Evolutionary conservation across 257 asterid genomes (phyloP).

Genomic region (Solanum habrochaites): DNA sequence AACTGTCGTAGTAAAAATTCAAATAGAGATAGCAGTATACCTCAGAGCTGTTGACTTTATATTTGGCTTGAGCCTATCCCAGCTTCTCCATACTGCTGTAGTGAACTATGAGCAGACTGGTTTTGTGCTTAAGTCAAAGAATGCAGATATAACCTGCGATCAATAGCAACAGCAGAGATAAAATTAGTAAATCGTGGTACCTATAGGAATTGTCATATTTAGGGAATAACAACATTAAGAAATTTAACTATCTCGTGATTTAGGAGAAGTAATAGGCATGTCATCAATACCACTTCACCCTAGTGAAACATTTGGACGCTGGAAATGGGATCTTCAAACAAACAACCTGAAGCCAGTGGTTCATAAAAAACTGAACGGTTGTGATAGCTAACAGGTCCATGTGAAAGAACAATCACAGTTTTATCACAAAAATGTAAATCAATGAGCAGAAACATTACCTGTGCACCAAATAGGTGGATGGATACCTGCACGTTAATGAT

Average conservation of each 20-base stretch:
- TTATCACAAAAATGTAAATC: neutral
- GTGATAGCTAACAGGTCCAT: neutral
- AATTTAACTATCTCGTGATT: neutral
- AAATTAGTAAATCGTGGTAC: neutral
- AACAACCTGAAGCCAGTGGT: neutral
- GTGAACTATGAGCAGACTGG: neutral
- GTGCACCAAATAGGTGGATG: neutral
- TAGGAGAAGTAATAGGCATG: neutral
- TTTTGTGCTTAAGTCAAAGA: neutral
- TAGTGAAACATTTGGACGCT: neutral
- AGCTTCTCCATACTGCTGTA: neutral
- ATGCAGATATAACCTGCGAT: neutral
- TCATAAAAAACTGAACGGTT: neutral
- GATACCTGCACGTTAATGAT: neutral
- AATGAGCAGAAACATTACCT: neutral
- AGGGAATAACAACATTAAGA: neutral
- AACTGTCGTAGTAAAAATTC: neutral
- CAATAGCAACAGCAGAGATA: neutral
- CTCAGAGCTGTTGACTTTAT: neutral
- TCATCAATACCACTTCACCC: neutral
- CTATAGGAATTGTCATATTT: neutral
- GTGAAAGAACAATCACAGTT: neutral
- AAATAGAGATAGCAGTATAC: neutral
- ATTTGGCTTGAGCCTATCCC: neutral
- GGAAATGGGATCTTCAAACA: neutral